Conservation (phyloP, 768 basidiomycete species). For the Pleurotus eryngii region DNA sequence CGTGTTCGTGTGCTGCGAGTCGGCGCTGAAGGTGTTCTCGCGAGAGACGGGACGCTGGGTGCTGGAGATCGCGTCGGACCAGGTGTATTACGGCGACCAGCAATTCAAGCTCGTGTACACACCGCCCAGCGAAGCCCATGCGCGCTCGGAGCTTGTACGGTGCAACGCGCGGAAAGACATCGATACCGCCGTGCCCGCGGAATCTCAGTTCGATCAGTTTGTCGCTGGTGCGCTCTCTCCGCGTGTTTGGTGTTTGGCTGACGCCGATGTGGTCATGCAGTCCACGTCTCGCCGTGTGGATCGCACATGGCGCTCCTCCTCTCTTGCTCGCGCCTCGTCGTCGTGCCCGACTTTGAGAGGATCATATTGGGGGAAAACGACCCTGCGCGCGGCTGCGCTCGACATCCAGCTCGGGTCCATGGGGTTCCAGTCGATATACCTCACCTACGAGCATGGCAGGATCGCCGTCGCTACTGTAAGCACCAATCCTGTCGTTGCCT, state of each 20-base stretch:
- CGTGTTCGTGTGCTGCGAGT: slow-evolving; percentile 55
- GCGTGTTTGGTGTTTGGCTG: no score
- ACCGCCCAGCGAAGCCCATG: no score
- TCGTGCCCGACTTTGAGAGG: slow-evolving; percentile 41
- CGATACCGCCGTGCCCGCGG: not conserved
- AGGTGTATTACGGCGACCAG: slow-evolving; percentile 23
- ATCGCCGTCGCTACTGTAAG: slow-evolving; percentile 50
- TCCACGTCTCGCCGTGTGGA: slow-evolving; percentile 47
- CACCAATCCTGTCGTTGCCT: not conserved
- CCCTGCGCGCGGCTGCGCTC: slow-evolving; percentile 31
- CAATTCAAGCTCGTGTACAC: no score
- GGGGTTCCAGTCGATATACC: slow-evolving; percentile 37
- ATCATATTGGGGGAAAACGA: slow-evolving; percentile 22
- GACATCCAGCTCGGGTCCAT: slow-evolving; percentile 41
- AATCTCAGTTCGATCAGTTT: slow-evolving; percentile 37
- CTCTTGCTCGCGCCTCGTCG: slow-evolving; percentile 34
- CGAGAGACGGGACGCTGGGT: slow-evolving; percentile 43
- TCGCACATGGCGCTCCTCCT: slow-evolving; percentile 41
- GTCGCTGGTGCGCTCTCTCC: slow-evolving; percentile 33
- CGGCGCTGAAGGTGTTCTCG: slow-evolving; percentile 50
- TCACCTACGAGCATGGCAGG: slow-evolving; percentile 44
- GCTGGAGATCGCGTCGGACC: slow-evolving; percentile 38
- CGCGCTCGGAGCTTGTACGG: no score
- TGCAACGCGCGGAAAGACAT: no score
- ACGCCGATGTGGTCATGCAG: slow-evolving; percentile 16